Evolutionary conservation across 768 basidiomycete genomes (phyloP).

Genomic region (Cystoderma amianthinum): DNA sequence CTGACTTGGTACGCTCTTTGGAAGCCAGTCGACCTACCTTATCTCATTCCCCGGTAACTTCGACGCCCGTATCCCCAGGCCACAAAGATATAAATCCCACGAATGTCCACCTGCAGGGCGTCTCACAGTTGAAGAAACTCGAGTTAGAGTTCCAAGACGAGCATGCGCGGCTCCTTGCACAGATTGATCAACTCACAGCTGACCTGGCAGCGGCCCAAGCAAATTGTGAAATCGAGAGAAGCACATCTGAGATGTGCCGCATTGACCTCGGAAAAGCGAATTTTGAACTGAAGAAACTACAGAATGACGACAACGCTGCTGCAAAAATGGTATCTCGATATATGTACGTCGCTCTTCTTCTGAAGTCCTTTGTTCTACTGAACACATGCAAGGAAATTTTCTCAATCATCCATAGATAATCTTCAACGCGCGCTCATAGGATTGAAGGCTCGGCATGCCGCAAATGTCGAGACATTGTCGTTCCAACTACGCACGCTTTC

Average conservation of each 20-base stretch:
- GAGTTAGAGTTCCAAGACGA: constrained; percentile 42
- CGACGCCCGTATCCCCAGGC: constrained; percentile 4
- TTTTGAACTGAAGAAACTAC: constrained; percentile 46
- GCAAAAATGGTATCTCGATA: constrained; percentile 82
- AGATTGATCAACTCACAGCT: constrained; percentile 31
- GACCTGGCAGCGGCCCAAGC: constrained; percentile 36
- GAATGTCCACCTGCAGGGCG: constrained; percentile 41
- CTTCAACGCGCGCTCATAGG: constrained; percentile 56
- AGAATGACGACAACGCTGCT: constrained; percentile 66
- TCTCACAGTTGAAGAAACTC: constrained; percentile 38
- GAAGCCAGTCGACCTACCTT: constrained; percentile 28
- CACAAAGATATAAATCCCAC: constrained; percentile 2
- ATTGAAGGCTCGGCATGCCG: constrained; percentile 54
- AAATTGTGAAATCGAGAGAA: constrained; percentile 38
- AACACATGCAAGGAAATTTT: constrained; percentile 60
- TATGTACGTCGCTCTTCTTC: constrained; percentile 46
- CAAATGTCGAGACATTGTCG: constrained; percentile 52
- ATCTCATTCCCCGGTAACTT: background rate
- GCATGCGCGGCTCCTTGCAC: constrained; percentile 35
- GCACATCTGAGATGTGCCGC: constrained; percentile 32
- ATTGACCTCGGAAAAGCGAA: constrained; percentile 36
- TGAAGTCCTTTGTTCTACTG: no score
- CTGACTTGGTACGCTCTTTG: constrained; percentile 61
- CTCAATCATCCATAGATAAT: constrained; percentile 62
- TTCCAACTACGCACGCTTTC: constrained; percentile 39